Evolutionary conservation across 2,329 filamentous ascomycete species (phyloP).

Genomic region (Scorias spongiosa): DNA sequence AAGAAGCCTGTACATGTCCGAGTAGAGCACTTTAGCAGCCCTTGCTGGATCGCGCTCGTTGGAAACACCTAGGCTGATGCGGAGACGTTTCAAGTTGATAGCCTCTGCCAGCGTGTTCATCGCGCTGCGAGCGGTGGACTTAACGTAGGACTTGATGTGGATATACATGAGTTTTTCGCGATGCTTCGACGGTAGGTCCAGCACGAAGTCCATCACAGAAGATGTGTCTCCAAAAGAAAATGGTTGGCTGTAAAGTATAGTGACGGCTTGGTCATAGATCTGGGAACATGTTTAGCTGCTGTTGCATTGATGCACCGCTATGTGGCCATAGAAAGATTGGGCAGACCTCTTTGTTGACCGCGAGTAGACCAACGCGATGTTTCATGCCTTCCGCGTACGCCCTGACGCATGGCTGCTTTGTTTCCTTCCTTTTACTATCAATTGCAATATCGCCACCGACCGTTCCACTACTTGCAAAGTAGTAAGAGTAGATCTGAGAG

Average conservation of each 20-base stretch:
- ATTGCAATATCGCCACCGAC: constrained; percentile 15
- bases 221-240: constrained; percentile 19
- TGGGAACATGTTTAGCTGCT: constrained; percentile 2
- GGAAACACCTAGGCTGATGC: constrained; percentile 15
- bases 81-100: constrained; percentile 13
- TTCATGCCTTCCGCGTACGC: constrained; percentile 17
- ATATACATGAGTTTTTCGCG: constrained; percentile 12
- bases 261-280: constrained; percentile 15
- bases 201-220: constrained; percentile 19
- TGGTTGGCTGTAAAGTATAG: constrained; percentile 17
- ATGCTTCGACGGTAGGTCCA: constrained; percentile 9
- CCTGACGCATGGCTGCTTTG: constrained; percentile 18
- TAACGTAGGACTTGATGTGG: constrained; percentile 16
- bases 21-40: constrained; percentile 20
- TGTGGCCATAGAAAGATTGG: background rate
- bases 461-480: constrained; percentile 16
- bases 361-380: constrained; percentile 18
- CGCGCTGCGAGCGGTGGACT: constrained; percentile 15
- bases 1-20: constrained; percentile 19
- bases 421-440: constrained; percentile 13
- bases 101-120: constrained; percentile 19
- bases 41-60: constrained; percentile 16
- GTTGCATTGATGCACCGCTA: background rate
- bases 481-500: constrained; percentile 15
- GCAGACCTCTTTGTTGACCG: constrained; percentile 19